Evolutionary conservation across 2,329 filamentous ascomycete species (phyloP), one percentile per base, ranked within the genome.

Genomic region (Aspergillus persii): DNA sequence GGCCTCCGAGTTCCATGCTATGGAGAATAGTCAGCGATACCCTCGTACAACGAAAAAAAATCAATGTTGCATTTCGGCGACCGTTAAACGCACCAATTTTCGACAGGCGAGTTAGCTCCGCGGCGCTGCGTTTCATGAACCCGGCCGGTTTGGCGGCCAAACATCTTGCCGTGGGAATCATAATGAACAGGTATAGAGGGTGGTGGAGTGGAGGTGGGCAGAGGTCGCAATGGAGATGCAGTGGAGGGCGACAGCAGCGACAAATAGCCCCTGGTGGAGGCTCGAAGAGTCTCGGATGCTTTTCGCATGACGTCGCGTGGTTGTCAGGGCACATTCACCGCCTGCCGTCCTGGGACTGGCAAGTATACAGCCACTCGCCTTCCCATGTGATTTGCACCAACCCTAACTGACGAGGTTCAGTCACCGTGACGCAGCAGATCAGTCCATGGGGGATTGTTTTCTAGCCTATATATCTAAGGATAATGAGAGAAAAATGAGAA

Each of bases 71-170:
- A 47, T 9, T 11, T 27, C 8, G 44, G 18, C 6, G 11, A 11
- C 18, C n/a, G 47, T 41, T 54, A 53, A 50, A 66, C 72, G 41
- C 71, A 86, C 84, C 83, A 60, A 84, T 80, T 62, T 72, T 79
- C 49, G 84, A 82, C 57, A 85, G 76, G 30, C 84, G 80, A 61
- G 81, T 81, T 65, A 87, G 77, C 69, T 88, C 85, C 50, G 86
- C 83, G 56, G 86, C 71, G 61, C 83, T 87, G 53, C 84, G 81
- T 64, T 79, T 81, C 68, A 84, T 72, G 74, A 88, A 87, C 55
- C 84, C 83, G 8, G 69, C 58, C 12, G 74, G 69, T 59, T 74
- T 74, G 8, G 74, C 70, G 49, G 75, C 72, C 56, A 79, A 63
- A 54, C 75, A 74, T 54, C 71, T 67, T 31, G 71, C 68, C 12